Base-by-base conservation (phyloP, 2,329 filamentous ascomycete genomes). In the Chrysoporthe deuterocubensis region DNA sequence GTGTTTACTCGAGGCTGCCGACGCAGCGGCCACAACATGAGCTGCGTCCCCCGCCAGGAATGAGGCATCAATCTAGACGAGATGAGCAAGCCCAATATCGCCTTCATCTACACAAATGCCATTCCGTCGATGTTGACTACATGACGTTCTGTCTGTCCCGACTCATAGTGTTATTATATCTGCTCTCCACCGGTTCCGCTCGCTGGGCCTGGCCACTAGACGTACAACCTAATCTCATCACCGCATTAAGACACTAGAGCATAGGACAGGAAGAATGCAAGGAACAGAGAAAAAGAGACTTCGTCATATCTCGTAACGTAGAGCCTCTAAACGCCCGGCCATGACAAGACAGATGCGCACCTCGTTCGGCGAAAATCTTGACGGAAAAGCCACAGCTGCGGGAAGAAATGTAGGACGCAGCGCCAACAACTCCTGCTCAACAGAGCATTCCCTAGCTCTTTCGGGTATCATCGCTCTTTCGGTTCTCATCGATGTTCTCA, bases 401-500 rank as follows among this genome's bases (percentile, higher is more conserved):
- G 42, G 44, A 63, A 61, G 50, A 40, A 46, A 56, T 34, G 59
- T 42, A 54, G 2, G 34, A 26, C 40, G 21, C 44, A 40, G 21
- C 42, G 37, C 46, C 56, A 26, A 16, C 48, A 37, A 32, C 50
- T 32, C 46, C 58, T 44, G 57, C 58, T 67, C 43, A 43, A 43
- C 21, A 58, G 43, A 32, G 8, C 2, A 43, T 42, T 46, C 18
- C 21, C 54, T 69, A 70, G 62, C 67, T 72, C 71, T 76, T 78
- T 70, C 75, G 78, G 57, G 75, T 75, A 74, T 84, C 82, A 18
- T 85, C 84, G 34, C 69, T 73, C 72, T 76, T 78, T 70, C 75
- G 78, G 56, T 76, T 75, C 74, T 84, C 82, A 18, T 85, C 84
- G 32, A 88, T 80, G 71, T 88, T 86, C 59, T 83, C 82, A 1